phyloP scores from a whole-genome alignment of 371 early-diverging fungal species.

The Rhizopus stolonifer region DNA sequence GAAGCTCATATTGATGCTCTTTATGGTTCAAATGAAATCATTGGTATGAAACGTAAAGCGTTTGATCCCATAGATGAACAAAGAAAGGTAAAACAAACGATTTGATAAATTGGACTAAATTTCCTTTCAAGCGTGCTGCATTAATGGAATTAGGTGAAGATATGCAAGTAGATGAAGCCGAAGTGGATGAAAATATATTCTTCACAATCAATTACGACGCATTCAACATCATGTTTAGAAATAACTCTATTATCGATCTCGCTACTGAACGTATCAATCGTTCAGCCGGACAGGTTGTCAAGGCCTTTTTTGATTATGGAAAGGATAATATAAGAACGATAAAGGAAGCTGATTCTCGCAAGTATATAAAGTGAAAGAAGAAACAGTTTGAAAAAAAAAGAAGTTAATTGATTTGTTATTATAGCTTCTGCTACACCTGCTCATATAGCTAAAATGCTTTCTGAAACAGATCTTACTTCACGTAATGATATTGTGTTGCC shows the following conservation, averaged over 20 bases:
- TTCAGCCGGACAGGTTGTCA: conserved; percentile 65
- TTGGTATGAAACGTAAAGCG: conserved; percentile 67
- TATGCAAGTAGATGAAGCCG: conserved; percentile 49
- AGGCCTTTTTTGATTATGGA: conserved; percentile 53
- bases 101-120: not conserved
- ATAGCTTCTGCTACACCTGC: conserved; percentile 53
- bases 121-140: conserved; percentile 24
- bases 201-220: conserved; percentile 75
- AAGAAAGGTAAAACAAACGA: conserved; percentile 21
- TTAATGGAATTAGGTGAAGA: conserved; percentile 26
- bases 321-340: conserved; percentile 52
- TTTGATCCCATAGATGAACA: conserved; percentile 32
- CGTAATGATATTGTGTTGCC: conserved; percentile 57
- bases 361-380: no score
- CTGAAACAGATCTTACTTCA: conserved; percentile 43
- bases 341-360: conserved; percentile 57
- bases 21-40: conserved; percentile 43
- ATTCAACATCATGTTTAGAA: conserved; percentile 77
- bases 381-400: no score
- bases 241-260: conserved; percentile 66
- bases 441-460: conserved; percentile 56
- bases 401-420: not conserved
- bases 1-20: conserved; percentile 57
- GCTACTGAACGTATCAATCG: conserved; percentile 66
- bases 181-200: conserved; percentile 54